phyloP scores from a whole-genome alignment of 2,329 filamentous ascomycete species.

The Ambrosiella xylebori region DNA sequence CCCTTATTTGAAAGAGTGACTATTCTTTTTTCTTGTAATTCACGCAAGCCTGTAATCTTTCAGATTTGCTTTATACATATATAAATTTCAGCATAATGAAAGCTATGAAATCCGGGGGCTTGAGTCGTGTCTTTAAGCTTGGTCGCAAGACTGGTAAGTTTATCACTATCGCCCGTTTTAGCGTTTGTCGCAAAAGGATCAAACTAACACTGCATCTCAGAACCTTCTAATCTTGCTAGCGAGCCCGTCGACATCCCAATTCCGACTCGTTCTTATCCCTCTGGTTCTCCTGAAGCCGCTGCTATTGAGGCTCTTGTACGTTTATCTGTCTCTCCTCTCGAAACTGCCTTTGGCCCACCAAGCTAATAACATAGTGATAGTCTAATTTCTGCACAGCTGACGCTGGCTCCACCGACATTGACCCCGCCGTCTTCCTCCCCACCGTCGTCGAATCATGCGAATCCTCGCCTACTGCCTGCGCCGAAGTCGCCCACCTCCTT shows the following conservation, averaged over 20 bases:
- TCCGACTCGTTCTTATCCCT: conserved; percentile 2
- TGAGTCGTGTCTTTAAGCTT: conserved; percentile 9
- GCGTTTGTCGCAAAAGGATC: neutral
- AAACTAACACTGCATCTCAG: neutral
- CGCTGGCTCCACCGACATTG: conserved; percentile 19
- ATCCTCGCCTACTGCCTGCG: conserved; percentile 71
- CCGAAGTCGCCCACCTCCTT: conserved; percentile 63
- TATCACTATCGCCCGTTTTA: neutral
- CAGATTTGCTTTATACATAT: too few species aligned
- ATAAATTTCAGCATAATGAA: conserved; percentile 2
- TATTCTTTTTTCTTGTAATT: too few species aligned
- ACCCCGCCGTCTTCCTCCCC: conserved; percentile 84
- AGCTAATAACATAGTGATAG: neutral
- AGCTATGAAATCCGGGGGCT: conserved; percentile 8
- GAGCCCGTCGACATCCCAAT: neutral
- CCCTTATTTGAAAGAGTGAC: too few species aligned
- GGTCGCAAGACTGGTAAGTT: conserved; percentile 8
- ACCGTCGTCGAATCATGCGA: conserved; percentile 90
- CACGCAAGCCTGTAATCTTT: too few species aligned
- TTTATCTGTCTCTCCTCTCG: neutral
- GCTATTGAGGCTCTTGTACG: conserved; percentile 11
- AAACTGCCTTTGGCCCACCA: neutral
- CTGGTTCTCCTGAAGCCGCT: conserved; percentile 8
- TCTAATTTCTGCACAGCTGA: conserved; percentile 11
- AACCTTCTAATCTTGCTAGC: neutral